These are phyloP conservation scores for Isochrysis galbana DNA, from an alignment of 78 protist species.

Conservation along the genomic window DNA sequence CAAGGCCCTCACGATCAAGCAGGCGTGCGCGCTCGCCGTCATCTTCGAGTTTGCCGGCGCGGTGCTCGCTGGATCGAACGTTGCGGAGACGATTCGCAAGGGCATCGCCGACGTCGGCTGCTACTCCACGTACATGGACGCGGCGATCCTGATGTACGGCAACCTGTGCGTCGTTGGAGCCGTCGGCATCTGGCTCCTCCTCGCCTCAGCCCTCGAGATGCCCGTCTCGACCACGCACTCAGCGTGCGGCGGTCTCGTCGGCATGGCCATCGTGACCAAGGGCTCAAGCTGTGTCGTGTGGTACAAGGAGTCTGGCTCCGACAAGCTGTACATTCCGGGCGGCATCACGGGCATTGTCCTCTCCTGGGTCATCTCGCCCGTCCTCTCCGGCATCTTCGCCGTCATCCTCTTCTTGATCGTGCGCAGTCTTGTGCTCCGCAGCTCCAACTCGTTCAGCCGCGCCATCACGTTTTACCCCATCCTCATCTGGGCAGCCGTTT, in stretches of 20 bases:
- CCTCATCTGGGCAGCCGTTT: too few species aligned
- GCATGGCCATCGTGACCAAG: conserved; percentile 8
- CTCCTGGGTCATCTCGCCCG: too few species aligned
- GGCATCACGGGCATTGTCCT: too few species aligned
- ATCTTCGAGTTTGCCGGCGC: neutral
- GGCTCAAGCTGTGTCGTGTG: too few species aligned
- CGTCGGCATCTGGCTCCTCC: neutral
- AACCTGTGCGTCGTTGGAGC: neutral
- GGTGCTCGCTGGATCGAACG: neutral
- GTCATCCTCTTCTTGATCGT: too few species aligned
- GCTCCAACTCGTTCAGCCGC: too few species aligned
- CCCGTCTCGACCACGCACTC: conserved; percentile 31
- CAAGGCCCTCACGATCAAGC: neutral
- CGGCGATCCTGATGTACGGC: neutral
- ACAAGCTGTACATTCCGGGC: too few species aligned
- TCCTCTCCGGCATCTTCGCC: too few species aligned
- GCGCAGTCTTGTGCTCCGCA: too few species aligned
- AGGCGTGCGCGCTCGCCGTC: neutral
- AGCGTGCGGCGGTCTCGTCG: neutral
- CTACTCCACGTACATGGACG: too few species aligned
- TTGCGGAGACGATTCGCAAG: neutral
- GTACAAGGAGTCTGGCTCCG: too few species aligned
- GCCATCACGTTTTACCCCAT: too few species aligned
- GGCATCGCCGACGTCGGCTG: neutral
- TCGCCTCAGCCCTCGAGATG: conserved; percentile 3